Evolutionary conservation across 192 early-diverging fungal genomes (phyloP).

Genomic region (Gonapodya sp.): DNA sequence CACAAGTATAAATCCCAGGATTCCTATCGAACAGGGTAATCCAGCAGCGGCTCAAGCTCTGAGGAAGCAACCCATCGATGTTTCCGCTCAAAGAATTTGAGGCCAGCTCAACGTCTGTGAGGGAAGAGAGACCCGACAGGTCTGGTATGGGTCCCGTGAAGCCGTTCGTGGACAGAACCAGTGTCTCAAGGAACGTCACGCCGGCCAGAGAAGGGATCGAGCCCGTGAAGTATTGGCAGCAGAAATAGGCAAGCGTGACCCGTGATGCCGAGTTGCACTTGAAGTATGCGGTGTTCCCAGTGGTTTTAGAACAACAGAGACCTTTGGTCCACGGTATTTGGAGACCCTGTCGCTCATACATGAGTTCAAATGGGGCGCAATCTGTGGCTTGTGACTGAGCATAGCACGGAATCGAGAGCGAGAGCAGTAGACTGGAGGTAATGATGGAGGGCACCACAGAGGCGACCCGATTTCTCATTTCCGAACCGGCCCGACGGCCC

Average conservation of each 20-base stretch:
- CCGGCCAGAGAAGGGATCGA: not conserved
- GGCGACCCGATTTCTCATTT: too few species aligned
- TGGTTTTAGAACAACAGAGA: not conserved
- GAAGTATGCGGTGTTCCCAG: not conserved
- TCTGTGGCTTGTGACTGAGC: not conserved
- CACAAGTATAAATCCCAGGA: not conserved
- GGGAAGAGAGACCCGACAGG: not conserved
- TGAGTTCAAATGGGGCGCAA: not conserved
- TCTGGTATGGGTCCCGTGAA: not conserved
- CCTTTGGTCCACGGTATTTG: not conserved
- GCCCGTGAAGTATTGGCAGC: not conserved
- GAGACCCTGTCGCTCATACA: not conserved
- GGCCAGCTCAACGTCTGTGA: not conserved
- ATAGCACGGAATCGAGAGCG: too few species aligned
- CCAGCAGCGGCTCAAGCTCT: not conserved
- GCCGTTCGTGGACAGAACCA: not conserved
- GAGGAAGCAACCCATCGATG: not conserved
- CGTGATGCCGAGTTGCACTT: not conserved
- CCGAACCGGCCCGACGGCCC: too few species aligned
- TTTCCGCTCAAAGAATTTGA: not conserved
- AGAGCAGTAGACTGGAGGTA: too few species aligned
- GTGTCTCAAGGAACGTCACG: not conserved
- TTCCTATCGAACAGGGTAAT: not conserved
- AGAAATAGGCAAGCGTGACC: not conserved
- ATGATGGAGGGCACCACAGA: too few species aligned